Base-by-base conservation (phyloP, 2,329 filamentous ascomycete species). In the Xylaria sp. region DNA sequence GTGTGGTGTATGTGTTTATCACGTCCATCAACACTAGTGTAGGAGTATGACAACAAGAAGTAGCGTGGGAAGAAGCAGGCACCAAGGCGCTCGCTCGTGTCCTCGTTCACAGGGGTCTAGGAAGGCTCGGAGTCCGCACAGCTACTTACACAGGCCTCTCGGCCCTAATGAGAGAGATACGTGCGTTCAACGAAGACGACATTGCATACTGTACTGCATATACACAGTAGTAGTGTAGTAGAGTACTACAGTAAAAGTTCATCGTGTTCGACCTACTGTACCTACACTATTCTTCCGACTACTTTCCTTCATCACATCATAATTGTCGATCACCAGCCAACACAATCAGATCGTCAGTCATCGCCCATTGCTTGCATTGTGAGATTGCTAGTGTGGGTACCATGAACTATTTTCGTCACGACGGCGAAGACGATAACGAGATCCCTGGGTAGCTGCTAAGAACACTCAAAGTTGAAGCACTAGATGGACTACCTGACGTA, bases 401-500 rank as follows among this genome's bases (percentile, higher is more conserved):
- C 12, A 7, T 28, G 28, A 5, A 49, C 43, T 59, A 56, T 57
- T 57, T 57, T 38, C n/a, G 61, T 54, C 46, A 53, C 57, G 35
- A 43, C 33, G 40, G 28, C 56, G 38, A 55, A 35, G 56, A 52
- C 42, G 33, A 55, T 28, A 23, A 23, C 40, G 12, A 47, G 47
- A 38, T 49, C 49, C 23, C n/a, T 42, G 40, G 38, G 28, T 38
- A 21, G 47, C 21, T 28, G 12, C 9, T 19, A 42, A n/a, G 23
- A 23, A 31, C 28, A 31, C 11, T 38, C 37, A 12, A 31, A 35
- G 33, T 23, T 31, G 25, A 46, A 63, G 57, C 37, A 51, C 51
- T 52, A 51, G 57, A 38, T 38, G 21, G 14, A 38, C 40, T 54
- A 52, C 61, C 61, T 64, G 61, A 64, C 61, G 61, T 64, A 64